Evolutionary conservation across 129 eudicot species (phyloP).

Genomic region (Helichrysum umbraculigerum): DNA sequence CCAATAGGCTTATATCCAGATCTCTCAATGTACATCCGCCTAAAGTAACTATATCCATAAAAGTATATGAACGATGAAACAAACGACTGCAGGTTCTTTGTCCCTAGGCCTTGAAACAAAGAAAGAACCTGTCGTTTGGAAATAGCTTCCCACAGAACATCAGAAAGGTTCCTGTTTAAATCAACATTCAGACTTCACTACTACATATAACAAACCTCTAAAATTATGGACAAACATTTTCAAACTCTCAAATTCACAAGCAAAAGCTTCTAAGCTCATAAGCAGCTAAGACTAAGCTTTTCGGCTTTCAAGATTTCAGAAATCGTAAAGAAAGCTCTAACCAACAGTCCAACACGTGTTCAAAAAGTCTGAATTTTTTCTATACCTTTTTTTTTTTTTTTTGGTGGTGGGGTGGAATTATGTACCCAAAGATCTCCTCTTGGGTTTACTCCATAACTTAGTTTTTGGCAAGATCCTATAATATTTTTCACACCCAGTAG

Average conservation of each 20-base stretch:
- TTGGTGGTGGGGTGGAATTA: no score
- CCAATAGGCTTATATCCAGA: slow-evolving; percentile 74
- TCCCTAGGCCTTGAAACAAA: slow-evolving; percentile 90
- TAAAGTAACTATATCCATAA: slow-evolving; percentile 89
- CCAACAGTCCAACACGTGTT: neutral
- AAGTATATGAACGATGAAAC: slow-evolving; percentile 76
- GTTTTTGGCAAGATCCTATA: neutral
- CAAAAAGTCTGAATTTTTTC: neutral
- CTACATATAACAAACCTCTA: slow-evolving; percentile 2
- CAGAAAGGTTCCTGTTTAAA: slow-evolving; percentile 67
- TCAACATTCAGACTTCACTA: neutral
- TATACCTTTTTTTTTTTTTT: no score
- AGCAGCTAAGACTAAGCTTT: neutral
- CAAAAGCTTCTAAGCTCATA: neutral
- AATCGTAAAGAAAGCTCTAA: neutral
- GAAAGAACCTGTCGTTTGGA: slow-evolving; percentile 74
- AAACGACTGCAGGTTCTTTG: slow-evolving; percentile 87
- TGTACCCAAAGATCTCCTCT: neutral
- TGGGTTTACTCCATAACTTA: neutral
- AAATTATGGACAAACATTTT: neutral
- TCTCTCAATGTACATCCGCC: slow-evolving; percentile 70
- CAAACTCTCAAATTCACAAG: neutral
- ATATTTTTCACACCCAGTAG: neutral
- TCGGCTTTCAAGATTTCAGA: neutral
- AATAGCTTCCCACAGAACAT: slow-evolving; percentile 92